A percentile compares a stretch with the other conserved stretches of the same genome.
Conservation (phyloP, 75 land plant genomes). For the Cupressus sempervirens region DNA sequence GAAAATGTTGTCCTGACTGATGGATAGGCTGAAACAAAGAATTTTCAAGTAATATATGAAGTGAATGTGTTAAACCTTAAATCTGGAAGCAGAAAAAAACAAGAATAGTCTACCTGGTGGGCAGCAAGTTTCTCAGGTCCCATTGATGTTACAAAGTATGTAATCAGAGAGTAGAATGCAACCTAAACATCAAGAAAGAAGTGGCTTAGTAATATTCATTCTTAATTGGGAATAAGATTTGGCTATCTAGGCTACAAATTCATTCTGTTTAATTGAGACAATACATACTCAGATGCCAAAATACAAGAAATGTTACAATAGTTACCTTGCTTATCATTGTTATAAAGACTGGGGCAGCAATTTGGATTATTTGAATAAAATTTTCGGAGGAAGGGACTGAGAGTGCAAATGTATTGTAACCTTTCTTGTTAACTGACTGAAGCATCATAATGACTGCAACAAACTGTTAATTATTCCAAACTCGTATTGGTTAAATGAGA, state of each 20-base stretch:
- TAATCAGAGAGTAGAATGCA: slow-evolving; percentile 72
- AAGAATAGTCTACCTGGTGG: slow-evolving; percentile 62
- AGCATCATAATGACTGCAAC: slow-evolving; percentile 83
- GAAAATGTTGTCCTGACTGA: not conserved
- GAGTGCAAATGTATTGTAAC: slow-evolving; percentile 56
- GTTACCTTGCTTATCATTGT: slow-evolving; percentile 85
- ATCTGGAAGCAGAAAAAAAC: not conserved
- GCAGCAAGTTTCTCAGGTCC: slow-evolving; percentile 79
- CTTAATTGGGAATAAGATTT: not conserved
- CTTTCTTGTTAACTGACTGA: slow-evolving; percentile 49
- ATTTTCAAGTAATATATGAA: not conserved
- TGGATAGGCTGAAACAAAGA: not conserved
- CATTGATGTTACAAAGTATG: slow-evolving; percentile 74
- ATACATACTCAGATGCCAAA: not conserved
- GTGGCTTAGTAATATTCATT: not conserved
- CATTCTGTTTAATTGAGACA: not conserved
- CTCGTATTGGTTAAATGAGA: not conserved
- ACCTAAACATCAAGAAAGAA: slow-evolving; percentile 36
- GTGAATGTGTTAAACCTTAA: not conserved
- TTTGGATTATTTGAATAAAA: slow-evolving; percentile 51
- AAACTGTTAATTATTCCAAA: slow-evolving; percentile 35
- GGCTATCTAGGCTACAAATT: not conserved
- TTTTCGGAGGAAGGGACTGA: slow-evolving; percentile 60
- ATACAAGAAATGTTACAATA: not conserved
- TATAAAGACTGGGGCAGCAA: slow-evolving; percentile 84